These are phyloP conservation scores for Trichophyton benhamiae DNA, from an alignment of 2,329 filamentous ascomycete genomes.

Conservation along the genomic window DNA sequence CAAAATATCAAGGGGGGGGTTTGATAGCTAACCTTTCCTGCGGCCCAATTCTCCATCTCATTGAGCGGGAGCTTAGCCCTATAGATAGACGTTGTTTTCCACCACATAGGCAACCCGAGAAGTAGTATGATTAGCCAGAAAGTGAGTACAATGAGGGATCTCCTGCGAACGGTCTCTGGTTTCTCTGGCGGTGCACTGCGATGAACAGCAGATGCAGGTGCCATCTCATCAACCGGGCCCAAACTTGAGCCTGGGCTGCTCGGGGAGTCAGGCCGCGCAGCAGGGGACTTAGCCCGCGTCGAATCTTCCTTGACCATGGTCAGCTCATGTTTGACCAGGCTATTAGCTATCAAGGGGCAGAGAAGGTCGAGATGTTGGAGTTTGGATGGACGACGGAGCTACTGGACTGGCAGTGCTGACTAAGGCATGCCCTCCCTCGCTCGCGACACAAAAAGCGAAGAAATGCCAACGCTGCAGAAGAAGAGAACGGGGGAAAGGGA, in stretches of 20 bases:
- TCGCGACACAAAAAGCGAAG: too few relatives aligned
- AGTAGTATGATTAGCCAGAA: conserved; percentile 82
- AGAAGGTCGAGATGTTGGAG: not conserved
- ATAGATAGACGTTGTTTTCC: conserved; percentile 86
- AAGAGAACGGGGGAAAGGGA: too few relatives aligned
- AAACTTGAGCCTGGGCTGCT: not conserved
- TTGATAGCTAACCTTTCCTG: conserved; percentile 57
- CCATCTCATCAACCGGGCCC: not conserved
- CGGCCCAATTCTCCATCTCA: conserved; percentile 82
- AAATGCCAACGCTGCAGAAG: too few relatives aligned
- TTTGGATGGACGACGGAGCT: not conserved
- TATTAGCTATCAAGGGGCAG: not conserved
- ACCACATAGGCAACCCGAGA: conserved; percentile 88
- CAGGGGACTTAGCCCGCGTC: not conserved
- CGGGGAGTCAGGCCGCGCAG: not conserved
- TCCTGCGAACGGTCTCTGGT: conserved; percentile 53
- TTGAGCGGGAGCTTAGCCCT: conserved; percentile 70
- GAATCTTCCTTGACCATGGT: not conserved
- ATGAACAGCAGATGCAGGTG: not conserved
- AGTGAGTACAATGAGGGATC: conserved; percentile 64
- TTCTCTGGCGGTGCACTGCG: conserved; percentile 63
- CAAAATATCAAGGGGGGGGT: not conserved
- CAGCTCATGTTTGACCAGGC: not conserved
- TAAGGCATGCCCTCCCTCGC: not conserved
- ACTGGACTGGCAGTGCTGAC: not conserved